A percentile compares a stretch with the other conserved stretches of the same genome.
Conservation (phyloP, 2,329 filamentous ascomycete genomes). For the Ilyonectria robusta region DNA sequence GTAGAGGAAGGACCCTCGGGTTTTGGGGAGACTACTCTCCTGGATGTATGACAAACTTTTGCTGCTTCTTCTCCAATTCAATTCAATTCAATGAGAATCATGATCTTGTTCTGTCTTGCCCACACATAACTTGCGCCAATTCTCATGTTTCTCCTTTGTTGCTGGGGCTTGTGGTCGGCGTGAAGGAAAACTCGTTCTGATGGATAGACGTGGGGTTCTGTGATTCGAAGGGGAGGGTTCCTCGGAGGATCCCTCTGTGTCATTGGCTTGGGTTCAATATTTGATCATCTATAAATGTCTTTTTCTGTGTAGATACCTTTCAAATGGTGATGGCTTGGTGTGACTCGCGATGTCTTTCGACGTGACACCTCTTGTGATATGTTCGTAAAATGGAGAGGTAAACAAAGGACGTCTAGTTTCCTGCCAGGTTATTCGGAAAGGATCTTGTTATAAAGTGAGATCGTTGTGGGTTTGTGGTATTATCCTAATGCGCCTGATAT, state of each 20-base stretch:
- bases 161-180: neutral
- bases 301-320: conserved; percentile 39
- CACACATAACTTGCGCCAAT: conserved; percentile 20
- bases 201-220: conserved; percentile 38
- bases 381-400: neutral
- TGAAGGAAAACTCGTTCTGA: conserved; percentile 23
- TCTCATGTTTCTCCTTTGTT: conserved; percentile 23
- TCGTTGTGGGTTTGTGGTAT: neutral
- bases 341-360: neutral
- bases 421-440: neutral
- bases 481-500: neutral
- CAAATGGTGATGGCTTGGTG: conserved; percentile 40
- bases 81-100: conserved; percentile 50
- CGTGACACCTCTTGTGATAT: neutral
- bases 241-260: conserved; percentile 20
- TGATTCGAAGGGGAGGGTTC: conserved; percentile 27
- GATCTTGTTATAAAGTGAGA: neutral
- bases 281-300: conserved; percentile 33
- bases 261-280: conserved; percentile 29
- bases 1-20: conserved; percentile 36
- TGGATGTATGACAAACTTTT: conserved; percentile 47
- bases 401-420: neutral
- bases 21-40: conserved; percentile 36
- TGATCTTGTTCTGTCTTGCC: conserved; percentile 45
- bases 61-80: conserved; percentile 41